Evolutionary conservation across 2,329 filamentous ascomycete genomes (phyloP).

Genomic region (Cadophora sp.): DNA sequence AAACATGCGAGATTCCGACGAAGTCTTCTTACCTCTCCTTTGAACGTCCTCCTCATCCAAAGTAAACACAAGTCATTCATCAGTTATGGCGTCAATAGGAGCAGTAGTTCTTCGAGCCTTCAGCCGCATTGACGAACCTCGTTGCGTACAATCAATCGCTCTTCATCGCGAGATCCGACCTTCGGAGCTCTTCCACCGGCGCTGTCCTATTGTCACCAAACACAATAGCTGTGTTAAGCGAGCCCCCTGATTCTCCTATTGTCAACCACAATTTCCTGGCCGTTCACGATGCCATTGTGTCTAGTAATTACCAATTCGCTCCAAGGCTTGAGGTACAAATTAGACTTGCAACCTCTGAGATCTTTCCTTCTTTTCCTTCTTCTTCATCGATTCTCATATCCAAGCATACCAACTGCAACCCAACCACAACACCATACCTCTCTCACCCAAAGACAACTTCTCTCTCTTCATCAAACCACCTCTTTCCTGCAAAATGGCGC

Average conservation of each 20-base stretch:
- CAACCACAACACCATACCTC: background rate
- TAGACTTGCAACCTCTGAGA: background rate
- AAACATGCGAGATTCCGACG: background rate
- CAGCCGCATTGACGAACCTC: too few relatives aligned
- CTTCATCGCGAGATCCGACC: background rate
- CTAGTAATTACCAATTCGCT: background rate
- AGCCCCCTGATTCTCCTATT: background rate
- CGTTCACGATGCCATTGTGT: background rate
- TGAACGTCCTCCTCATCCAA: background rate
- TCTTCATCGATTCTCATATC: slow-evolving; percentile 13
- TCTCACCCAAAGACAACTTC: background rate
- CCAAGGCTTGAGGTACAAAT: background rate
- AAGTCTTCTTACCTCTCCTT: background rate
- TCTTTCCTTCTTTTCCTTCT: background rate
- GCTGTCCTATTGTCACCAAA: slow-evolving; percentile 3
- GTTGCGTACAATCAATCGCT: too few relatives aligned
- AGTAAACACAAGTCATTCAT: background rate
- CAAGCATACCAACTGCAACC: background rate
- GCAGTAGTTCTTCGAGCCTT: too few relatives aligned
- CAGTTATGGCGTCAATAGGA: too few relatives aligned
- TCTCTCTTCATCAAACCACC: background rate
- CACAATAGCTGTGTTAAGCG: background rate
- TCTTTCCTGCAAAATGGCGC: background rate
- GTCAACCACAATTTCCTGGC: background rate
- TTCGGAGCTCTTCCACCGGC: too few relatives aligned